Conservation (phyloP, 2,329 filamentous ascomycete genomes). For the Exophiala sp. region DNA sequence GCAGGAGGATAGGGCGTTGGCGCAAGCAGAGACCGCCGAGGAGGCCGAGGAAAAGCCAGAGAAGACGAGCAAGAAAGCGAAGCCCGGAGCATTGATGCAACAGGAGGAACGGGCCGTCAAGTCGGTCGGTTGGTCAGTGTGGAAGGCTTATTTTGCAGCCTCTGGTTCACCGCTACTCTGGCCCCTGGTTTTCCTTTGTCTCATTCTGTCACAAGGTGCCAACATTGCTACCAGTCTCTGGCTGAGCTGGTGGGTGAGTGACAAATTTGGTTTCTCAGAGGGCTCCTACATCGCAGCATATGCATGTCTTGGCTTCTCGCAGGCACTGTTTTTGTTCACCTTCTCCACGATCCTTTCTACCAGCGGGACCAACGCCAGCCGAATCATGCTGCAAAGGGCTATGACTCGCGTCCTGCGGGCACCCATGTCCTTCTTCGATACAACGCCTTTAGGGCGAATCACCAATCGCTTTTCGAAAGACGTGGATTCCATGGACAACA, state of each 20-base stretch:
- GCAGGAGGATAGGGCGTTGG: conserved; percentile 50
- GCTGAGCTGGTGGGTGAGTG: conserved; percentile 88
- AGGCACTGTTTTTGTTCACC: conserved; percentile 69
- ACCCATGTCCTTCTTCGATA: conserved; percentile 90
- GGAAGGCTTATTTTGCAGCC: conserved; percentile 68
- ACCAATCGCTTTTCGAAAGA: conserved; percentile 95
- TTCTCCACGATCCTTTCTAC: conserved; percentile 76
- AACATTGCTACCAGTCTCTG: conserved; percentile 87
- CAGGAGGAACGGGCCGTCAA: conserved; percentile 58
- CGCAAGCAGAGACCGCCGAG: conserved; percentile 43
- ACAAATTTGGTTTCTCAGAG: conserved; percentile 62
- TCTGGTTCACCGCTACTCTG: conserved; percentile 66
- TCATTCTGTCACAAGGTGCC: conserved; percentile 68
- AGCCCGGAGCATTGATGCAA: conserved; percentile 41
- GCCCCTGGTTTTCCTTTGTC: conserved; percentile 56
- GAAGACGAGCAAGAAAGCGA: conserved; percentile 45
- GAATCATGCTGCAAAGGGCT: conserved; percentile 71
- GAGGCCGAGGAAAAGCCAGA: conserved; percentile 46
- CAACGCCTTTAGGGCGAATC: conserved; percentile 87
- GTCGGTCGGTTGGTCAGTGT: conserved; percentile 74
- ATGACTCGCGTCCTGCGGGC: conserved; percentile 66
- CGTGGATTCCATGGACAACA: conserved; percentile 95
- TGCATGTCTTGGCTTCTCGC: conserved; percentile 63
- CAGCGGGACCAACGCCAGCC: conserved; percentile 74
- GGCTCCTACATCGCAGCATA: conserved; percentile 66